phyloP scores from a whole-genome alignment of 2,329 filamentous ascomycete species.

The Pseudocercospora macadamiae region DNA sequence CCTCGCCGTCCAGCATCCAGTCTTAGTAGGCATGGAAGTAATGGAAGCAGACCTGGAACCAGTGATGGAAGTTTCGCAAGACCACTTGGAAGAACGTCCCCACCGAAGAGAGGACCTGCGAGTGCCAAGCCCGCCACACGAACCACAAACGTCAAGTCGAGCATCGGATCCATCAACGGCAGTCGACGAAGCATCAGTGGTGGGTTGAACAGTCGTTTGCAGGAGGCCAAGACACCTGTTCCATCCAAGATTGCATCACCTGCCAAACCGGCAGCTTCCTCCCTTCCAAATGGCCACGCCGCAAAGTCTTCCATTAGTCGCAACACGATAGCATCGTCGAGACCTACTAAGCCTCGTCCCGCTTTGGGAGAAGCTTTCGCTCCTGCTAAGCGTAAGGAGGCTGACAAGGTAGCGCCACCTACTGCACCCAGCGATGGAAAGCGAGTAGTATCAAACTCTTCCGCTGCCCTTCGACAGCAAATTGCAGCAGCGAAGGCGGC shows the following conservation, averaged over 20 bases:
- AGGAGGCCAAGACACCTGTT: slow-evolving; percentile 22
- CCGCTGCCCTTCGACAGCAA: slow-evolving; percentile 79
- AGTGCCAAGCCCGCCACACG: slow-evolving; percentile 38
- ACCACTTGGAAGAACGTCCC: slow-evolving; percentile 32
- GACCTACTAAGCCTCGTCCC: slow-evolving; percentile 35
- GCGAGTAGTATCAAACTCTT: slow-evolving; percentile 56
- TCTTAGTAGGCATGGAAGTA: slow-evolving; percentile 53
- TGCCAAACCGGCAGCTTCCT: slow-evolving; percentile 17
- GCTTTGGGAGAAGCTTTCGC: slow-evolving; percentile 40
- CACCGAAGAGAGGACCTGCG: slow-evolving; percentile 38
- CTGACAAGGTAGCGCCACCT: not conserved
- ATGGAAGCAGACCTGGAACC: slow-evolving; percentile 54
- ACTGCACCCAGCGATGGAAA: slow-evolving; percentile 17
- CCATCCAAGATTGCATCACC: slow-evolving; percentile 21
- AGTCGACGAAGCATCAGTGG: slow-evolving; percentile 34
- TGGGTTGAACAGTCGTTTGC: slow-evolving; percentile 29
- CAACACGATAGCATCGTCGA: slow-evolving; percentile 40
- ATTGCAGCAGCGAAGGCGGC: slow-evolving; percentile 92
- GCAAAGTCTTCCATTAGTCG: slow-evolving; percentile 28
- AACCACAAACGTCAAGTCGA: slow-evolving; percentile 20
- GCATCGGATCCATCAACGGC: slow-evolving; percentile 28
- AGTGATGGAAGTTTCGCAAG: slow-evolving; percentile 42
- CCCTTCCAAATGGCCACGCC: slow-evolving; percentile 10
- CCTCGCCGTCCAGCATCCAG: slow-evolving; percentile 66
- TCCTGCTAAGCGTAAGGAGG: slow-evolving; percentile 14